A percentile compares a stretch with the other conserved stretches of the same genome.
Conservation (phyloP, 2,329 filamentous ascomycete genomes). For the Exophiala bonariae region DNA sequence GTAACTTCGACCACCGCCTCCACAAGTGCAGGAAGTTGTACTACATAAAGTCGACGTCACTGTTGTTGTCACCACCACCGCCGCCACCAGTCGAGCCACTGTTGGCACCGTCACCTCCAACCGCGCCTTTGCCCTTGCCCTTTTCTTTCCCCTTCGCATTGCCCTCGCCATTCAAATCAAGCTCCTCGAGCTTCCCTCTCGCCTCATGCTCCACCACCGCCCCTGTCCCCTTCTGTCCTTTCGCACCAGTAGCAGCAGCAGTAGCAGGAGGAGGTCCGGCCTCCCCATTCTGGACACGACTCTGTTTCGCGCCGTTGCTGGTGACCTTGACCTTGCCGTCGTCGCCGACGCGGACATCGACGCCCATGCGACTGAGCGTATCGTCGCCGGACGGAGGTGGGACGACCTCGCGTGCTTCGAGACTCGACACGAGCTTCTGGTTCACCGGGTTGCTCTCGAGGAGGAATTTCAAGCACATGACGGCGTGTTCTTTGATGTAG, state of each 20-base stretch:
- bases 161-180: no score
- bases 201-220: neutral
- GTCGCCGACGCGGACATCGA: slow-evolving; percentile 44
- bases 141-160: slow-evolving; percentile 5
- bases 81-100: no score
- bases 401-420: slow-evolving; percentile 46
- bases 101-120: no score
- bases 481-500: slow-evolving; percentile 88
- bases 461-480: slow-evolving; percentile 78
- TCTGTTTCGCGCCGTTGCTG: neutral
- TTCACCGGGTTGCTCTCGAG: slow-evolving; percentile 54
- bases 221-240: no score
- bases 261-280: no score
- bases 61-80: neutral
- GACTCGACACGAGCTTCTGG: slow-evolving; percentile 53
- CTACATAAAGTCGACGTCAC: slow-evolving; percentile 7
- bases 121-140: slow-evolving; percentile 13
- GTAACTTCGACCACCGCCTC: no score
- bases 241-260: no score
- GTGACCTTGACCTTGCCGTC: slow-evolving; percentile 36
- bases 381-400: slow-evolving; percentile 37
- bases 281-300: neutral
- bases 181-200: no score
- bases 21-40: neutral
- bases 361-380: slow-evolving; percentile 41